Conservation (phyloP, 257 asterid species). For the Solanum stenotomum region DNA sequence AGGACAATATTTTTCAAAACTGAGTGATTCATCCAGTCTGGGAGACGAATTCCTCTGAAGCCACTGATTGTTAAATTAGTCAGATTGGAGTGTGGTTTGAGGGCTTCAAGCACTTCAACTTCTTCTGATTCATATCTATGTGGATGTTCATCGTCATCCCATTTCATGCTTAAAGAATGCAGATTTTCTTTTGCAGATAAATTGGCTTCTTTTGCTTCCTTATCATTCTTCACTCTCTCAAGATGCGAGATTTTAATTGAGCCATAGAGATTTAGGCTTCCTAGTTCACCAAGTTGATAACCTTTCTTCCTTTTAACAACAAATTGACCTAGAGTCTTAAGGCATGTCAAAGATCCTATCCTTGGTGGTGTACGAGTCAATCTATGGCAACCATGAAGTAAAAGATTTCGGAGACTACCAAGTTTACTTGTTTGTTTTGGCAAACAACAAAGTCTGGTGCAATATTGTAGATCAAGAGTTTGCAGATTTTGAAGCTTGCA, state of each 20-base stretch:
- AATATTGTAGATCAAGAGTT: too few relatives aligned
- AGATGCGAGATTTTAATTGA: fast-evolving
- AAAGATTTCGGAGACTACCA: neutral
- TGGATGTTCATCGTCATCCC: neutral
- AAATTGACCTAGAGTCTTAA: fast-evolving
- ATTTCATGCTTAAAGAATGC: neutral
- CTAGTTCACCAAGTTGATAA: neutral
- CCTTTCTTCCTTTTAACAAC: fast-evolving
- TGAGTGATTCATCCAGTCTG: neutral
- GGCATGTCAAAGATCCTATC: neutral
- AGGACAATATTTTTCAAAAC: neutral
- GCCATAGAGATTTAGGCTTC: neutral
- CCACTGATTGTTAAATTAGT: neutral
- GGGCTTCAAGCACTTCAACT: neutral
- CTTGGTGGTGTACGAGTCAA: neutral
- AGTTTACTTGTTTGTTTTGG: neutral
- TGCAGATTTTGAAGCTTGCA: too few relatives aligned
- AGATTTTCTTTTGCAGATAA: neutral
- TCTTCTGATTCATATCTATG: neutral
- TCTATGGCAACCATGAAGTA: neutral
- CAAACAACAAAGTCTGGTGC: neutral
- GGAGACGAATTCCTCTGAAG: neutral
- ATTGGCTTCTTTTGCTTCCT: fast-evolving
- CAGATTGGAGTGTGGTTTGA: neutral
- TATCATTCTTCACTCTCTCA: neutral